Conservation (phyloP, 2,329 filamentous ascomycete species). For the Ilyonectria destructans region DNA sequence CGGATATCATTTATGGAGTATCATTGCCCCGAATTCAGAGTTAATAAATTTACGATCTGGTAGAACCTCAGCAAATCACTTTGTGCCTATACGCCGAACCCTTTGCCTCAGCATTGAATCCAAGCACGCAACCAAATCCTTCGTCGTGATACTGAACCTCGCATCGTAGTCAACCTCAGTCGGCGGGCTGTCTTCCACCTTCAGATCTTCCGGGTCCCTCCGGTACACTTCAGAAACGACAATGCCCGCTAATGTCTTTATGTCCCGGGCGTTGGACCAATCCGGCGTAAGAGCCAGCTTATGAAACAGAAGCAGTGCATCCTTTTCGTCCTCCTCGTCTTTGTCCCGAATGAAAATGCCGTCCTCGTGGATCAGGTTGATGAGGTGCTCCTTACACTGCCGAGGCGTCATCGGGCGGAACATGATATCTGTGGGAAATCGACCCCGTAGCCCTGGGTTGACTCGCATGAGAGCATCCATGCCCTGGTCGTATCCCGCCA, state of each 20-base stretch:
- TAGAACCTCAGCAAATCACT: background rate
- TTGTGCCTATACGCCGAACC: background rate
- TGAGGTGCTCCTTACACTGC: background rate
- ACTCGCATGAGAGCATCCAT: slow-evolving; percentile 12
- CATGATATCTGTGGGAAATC: slow-evolving; percentile 1
- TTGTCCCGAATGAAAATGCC: background rate
- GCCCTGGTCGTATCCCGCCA: slow-evolving; percentile 28
- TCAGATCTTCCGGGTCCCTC: background rate
- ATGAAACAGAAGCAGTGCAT: background rate
- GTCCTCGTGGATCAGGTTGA: background rate
- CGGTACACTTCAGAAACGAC: background rate
- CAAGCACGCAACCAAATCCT: background rate
- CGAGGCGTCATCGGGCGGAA: slow-evolving; percentile 1
- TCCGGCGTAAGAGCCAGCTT: background rate
- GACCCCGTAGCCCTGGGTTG: slow-evolving; percentile 1
- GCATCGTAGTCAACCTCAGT: background rate
- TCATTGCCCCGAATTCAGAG: too few relatives aligned
- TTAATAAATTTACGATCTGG: too few relatives aligned
- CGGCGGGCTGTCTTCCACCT: background rate
- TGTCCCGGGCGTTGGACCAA: slow-evolving; percentile 1
- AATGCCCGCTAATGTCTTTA: background rate
- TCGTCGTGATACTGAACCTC: background rate
- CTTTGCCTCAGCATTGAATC: background rate
- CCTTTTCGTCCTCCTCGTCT: background rate
- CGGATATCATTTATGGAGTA: too few relatives aligned